Conservation (phyloP, 2,329 filamentous ascomycete species). For the Parasarocladium wereldwijsianum region DNA sequence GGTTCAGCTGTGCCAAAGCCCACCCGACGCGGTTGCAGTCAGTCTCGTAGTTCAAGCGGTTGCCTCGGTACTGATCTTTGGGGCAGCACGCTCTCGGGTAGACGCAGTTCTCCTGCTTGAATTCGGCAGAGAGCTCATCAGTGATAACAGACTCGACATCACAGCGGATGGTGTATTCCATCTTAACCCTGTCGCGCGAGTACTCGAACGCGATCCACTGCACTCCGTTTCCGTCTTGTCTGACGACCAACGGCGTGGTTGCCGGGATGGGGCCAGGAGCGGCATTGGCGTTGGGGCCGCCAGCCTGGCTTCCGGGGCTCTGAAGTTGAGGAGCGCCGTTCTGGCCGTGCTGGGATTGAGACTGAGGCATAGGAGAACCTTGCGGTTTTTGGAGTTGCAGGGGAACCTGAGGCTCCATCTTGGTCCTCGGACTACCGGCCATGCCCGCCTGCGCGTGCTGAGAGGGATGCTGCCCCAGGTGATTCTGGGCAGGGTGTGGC, state of each 20-base stretch:
- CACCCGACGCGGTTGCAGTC: slow-evolving; percentile 99
- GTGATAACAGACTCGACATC: slow-evolving; percentile 95
- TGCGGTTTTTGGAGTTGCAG: slow-evolving; percentile 45
- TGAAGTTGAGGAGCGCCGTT: slow-evolving; percentile 21
- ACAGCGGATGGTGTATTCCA: slow-evolving; percentile 98
- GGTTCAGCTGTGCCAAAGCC: slow-evolving; percentile 88
- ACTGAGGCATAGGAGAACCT: slow-evolving; percentile 24
- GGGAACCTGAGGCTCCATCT: slow-evolving; percentile 47
- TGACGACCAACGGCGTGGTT: slow-evolving; percentile 84
- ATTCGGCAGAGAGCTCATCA: slow-evolving; percentile 69
- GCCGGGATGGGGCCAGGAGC: slow-evolving; percentile 93
- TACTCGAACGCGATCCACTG: slow-evolving; percentile 99
- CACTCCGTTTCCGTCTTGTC: slow-evolving; percentile 90
- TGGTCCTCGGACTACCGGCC: slow-evolving; percentile 46
- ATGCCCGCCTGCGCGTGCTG: slow-evolving; percentile 40
- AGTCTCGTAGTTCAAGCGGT: slow-evolving; percentile 89
- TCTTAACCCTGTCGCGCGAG: slow-evolving; percentile 91
- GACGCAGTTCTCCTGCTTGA: slow-evolving; percentile 97
- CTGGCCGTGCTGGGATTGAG: slow-evolving; percentile 20
- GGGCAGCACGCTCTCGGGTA: slow-evolving; percentile 89
- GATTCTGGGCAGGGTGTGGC: slow-evolving; percentile 44
- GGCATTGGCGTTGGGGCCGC: slow-evolving; percentile 58
- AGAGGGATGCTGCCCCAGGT: slow-evolving; percentile 42
- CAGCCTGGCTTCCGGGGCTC: slow-evolving; percentile 17
- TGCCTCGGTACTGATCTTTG: slow-evolving; percentile 94